Percentiles rank a stretch among this genome's conserved stretches.
These are phyloP conservation scores for Cystobasidium tubakii DNA, from an alignment of 768 basidiomycete species.

Conservation along the genomic window DNA sequence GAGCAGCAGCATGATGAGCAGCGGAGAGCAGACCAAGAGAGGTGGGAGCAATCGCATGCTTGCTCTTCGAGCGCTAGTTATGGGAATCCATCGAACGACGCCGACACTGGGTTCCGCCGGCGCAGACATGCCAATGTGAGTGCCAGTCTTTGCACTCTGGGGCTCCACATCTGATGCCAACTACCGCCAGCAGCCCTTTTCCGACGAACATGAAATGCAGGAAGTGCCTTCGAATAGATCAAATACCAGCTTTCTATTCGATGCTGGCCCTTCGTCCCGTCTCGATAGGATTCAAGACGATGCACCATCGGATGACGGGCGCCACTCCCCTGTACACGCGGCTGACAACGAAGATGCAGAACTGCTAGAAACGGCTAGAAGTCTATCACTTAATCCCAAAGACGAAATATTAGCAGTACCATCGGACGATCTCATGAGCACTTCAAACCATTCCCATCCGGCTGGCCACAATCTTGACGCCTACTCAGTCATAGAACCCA, in stretches of 20 bases:
- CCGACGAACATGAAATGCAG: conserved; percentile 16
- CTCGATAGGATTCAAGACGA: neutral
- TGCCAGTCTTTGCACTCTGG: neutral
- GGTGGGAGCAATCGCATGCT: conserved; percentile 9
- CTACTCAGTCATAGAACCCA: neutral
- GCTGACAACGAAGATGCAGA: neutral
- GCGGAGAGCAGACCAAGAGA: neutral
- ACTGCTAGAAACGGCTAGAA: neutral
- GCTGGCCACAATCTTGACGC: neutral
- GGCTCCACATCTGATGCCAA: neutral
- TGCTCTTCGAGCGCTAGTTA: neutral
- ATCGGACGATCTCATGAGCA: neutral
- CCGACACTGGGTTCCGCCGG: neutral
- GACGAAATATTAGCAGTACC: neutral
- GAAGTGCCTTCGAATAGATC: neutral
- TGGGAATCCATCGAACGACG: neutral
- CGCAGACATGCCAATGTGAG: conserved; percentile 10
- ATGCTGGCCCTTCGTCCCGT: conserved; percentile 20
- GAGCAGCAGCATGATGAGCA: conserved; percentile 12
- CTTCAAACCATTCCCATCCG: neutral
- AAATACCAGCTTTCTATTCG: neutral
- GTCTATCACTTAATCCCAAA: no score
- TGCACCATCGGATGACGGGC: neutral
- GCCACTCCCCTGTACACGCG: no score
- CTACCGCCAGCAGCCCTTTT: neutral